phyloP scores from a whole-genome alignment of 164 flowering plant species.

The Liriodendron chinense region DNA sequence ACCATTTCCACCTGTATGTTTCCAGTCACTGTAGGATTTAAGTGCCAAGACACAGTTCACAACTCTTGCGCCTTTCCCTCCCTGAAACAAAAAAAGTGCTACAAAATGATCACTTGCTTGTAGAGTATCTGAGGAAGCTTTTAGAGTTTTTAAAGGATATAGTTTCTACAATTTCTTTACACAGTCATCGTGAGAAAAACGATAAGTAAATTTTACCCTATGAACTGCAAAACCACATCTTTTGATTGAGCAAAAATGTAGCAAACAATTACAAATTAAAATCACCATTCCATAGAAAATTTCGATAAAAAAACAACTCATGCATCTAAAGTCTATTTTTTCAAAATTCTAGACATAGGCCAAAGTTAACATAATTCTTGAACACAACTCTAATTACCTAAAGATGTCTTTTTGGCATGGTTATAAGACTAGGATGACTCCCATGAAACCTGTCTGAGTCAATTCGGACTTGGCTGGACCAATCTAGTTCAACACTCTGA shows the following conservation, averaged over 20 bases:
- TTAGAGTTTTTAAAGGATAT: not conserved
- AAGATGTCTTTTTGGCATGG: not conserved
- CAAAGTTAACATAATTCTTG: not conserved
- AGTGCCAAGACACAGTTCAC: slow-evolving; percentile 85
- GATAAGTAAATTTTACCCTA: not conserved
- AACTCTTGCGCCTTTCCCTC: slow-evolving; percentile 80
- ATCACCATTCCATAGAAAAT: not conserved
- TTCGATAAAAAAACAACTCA: not conserved
- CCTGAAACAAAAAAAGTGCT: slow-evolving; percentile 38
- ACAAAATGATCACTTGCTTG: not conserved
- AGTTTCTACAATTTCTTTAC: not conserved
- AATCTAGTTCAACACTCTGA: too few species aligned
- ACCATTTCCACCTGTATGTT: slow-evolving; percentile 72
- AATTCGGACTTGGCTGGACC: too few species aligned
- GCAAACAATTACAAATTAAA: too few species aligned
- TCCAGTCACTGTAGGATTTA: slow-evolving; percentile 86
- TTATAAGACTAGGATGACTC: too few species aligned
- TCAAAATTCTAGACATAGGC: not conserved
- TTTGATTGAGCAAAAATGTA: not conserved
- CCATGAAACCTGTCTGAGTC: too few species aligned
- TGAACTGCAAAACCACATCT: not conserved
- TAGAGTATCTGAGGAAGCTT: not conserved
- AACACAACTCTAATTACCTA: not conserved
- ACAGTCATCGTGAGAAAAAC: not conserved
- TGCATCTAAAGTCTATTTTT: not conserved